These are phyloP conservation scores for Mayamaea pseudoterrestris DNA, from an alignment of 108 stramenopile genomes.

Conservation along the genomic window DNA sequence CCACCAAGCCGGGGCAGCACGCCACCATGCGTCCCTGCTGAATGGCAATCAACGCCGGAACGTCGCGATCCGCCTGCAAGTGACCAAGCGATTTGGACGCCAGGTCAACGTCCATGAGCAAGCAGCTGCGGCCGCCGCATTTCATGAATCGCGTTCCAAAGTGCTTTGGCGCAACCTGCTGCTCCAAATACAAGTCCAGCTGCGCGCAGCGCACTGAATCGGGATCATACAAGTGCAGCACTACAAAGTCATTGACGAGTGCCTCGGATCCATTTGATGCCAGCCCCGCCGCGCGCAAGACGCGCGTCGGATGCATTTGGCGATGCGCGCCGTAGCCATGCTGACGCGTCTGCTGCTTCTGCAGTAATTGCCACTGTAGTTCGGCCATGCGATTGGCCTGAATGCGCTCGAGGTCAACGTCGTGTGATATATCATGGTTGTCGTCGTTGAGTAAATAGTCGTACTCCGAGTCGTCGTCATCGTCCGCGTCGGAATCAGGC, in stretches of 20 bases:
- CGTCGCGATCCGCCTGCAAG: slow-evolving; percentile 27
- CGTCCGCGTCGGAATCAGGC: slow-evolving; percentile 4
- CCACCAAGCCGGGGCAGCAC: slow-evolving; percentile 33
- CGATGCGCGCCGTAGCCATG: slow-evolving; percentile 78
- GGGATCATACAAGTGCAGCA: slow-evolving; percentile 62
- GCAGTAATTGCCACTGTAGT: slow-evolving; percentile 36
- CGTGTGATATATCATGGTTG: too few species aligned
- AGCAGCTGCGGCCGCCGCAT: slow-evolving; percentile 32
- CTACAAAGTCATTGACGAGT: slow-evolving; percentile 27
- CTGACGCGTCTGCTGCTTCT: slow-evolving; percentile 26
- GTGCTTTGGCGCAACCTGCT: slow-evolving; percentile 14
- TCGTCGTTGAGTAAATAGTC: slow-evolving; percentile 77
- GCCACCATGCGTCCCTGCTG: slow-evolving; percentile 46
- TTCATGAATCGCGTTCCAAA: slow-evolving; percentile 62
- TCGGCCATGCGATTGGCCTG: slow-evolving; percentile 42
- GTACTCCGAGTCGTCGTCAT: slow-evolving; percentile 52
- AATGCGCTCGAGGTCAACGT: slow-evolving; percentile 20
- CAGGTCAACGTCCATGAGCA: slow-evolving; percentile 29
- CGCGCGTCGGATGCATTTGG: slow-evolving; percentile 57
- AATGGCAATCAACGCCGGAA: slow-evolving; percentile 61
- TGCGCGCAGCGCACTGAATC: slow-evolving; percentile 42
- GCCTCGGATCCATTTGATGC: slow-evolving; percentile 9
- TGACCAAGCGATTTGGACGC: slow-evolving; percentile 9
- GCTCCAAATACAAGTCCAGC: slow-evolving; percentile 63
- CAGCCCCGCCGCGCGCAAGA: slow-evolving; percentile 46